Base-by-base conservation (phyloP, 192 early-diverging fungal species). In the Backusella sp. region DNA sequence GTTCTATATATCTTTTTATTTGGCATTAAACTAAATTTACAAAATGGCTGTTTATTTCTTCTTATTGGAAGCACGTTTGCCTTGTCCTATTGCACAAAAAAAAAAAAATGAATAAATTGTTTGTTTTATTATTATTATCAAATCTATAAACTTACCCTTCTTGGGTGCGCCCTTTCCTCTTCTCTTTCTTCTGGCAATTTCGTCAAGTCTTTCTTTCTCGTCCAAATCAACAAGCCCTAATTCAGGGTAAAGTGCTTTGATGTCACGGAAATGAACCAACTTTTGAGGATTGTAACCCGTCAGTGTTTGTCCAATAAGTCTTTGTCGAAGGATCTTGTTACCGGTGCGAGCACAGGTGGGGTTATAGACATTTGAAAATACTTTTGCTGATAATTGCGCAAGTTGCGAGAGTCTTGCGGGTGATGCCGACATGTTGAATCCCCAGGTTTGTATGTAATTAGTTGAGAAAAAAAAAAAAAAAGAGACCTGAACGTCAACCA, bases 111-210 rank as follows among this genome's bases (percentile, higher is more conserved):
- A 35, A 73, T 15, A 44, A 73, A 68, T 66, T n/a, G 17, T 21
- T 68, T 5, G n/a, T n/a, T n/a, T n/a, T n/a, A n/a, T n/a, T 39
- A 36, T 42, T 34, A 76, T 26, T 69, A 30, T 68, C 46, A 49
- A 14, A 4, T 49, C 46, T 44, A 44, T 44, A 35, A 34, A n/a
- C 21, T 66, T 87, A 87, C 87, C 88, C 83, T 94, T 94, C 90
- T 92, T 92, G 41, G 91, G 91, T 15, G 91, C 86, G 42, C 92
- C 91, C 87, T 94, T 94, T 70, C 92, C 92, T 52, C 92, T 89
- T 62, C 87, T 87, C 83, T 86, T 92, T 77, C 86, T 84, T 80
- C 85, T 85, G 3, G 91, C 89, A 74, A 91, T 80, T 62, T 88
- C 90, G 53, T 92, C 91, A 32, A 92, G 79, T 21, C 92, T 89